Evolutionary conservation across 371 early-diverging fungal genomes (phyloP), one percentile per base, ranked within the genome.

Genomic region (Fennellomyces sp.): DNA sequence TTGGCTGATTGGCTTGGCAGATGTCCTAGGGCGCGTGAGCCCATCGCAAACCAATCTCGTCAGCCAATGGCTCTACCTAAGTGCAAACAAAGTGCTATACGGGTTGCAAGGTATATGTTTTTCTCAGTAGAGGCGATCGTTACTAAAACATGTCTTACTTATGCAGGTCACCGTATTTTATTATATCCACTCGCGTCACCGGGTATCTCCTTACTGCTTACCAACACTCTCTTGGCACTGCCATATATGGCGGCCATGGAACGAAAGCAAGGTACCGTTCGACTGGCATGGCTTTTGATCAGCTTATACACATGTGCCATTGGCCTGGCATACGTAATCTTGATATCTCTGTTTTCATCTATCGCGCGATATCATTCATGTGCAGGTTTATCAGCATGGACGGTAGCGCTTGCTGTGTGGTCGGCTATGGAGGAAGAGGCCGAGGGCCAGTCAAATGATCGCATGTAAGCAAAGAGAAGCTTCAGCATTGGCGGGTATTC

Each of bases 301-400:
- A 39, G 27, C 7, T 51, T 63, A 7, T 59, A 59, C 15, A 68
- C 68, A 4, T 26, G 54, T 13, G 45, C 49, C 5, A 59, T 54
- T 1, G 59, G 38, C 30, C 5, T 59, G 3, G 11, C 39, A 13
- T 63, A 56, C 25, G 19, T 56, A n/a, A 11, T 51, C 19, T 48
- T 7, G 38, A 38, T 30, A 29, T 25, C 26, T 61, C 56, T 17
- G 30, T 21, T 1, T 10, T 35, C 26, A 26, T 38, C 33, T 10
- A 26, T 19, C 11, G 11, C 19, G 13, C 35, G 56, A 26, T 27
- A 28, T 7, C 41, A n/a, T 27, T 29, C n/a, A 3, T 62, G 47
- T 50, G 60, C 65, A 1, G 70, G 70, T 1, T 41, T 65, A 2
- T 69, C 70, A 4, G 65, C 56, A 3, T 69, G 70, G 70, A 51